Percentiles rank a stretch among this genome's conserved stretches.
Evolutionary conservation across 2,329 filamentous ascomycete genomes (phyloP).

Genomic region (Capronia americana): DNA sequence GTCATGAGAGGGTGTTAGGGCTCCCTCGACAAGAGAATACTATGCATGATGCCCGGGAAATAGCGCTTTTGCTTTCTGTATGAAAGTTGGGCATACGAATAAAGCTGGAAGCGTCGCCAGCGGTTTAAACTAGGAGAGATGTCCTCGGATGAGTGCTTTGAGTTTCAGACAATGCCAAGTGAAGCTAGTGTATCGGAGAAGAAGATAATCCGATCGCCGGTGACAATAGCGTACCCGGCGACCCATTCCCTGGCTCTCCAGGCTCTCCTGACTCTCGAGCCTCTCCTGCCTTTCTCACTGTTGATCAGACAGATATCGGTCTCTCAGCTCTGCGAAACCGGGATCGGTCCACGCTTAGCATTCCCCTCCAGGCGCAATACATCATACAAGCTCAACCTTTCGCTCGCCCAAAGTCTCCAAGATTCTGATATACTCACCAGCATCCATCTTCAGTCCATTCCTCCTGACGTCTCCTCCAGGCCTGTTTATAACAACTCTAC

Average conservation of each 20-base stretch:
- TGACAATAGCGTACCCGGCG: neutral
- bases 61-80: neutral
- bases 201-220: neutral
- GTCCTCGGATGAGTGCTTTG: neutral
- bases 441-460: slow-evolving; percentile 27
- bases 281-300: neutral
- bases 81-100: neutral
- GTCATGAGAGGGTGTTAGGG: neutral
- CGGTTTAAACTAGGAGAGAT: neutral
- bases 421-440: slow-evolving; percentile 26
- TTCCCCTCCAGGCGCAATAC: neutral
- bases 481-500: slow-evolving; percentile 14
- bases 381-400: slow-evolving; percentile 24
- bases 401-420: slow-evolving; percentile 24
- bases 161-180: neutral
- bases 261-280: too few relatives aligned
- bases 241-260: too few relatives aligned
- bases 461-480: slow-evolving; percentile 27
- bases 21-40: neutral
- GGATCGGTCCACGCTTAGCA: neutral
- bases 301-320: neutral
- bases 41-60: neutral
- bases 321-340: neutral
- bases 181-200: neutral
- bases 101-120: neutral